Evolutionary conservation across 2,329 filamentous ascomycete species (phyloP).

Genomic region (Coniochaeta prunicola): DNA sequence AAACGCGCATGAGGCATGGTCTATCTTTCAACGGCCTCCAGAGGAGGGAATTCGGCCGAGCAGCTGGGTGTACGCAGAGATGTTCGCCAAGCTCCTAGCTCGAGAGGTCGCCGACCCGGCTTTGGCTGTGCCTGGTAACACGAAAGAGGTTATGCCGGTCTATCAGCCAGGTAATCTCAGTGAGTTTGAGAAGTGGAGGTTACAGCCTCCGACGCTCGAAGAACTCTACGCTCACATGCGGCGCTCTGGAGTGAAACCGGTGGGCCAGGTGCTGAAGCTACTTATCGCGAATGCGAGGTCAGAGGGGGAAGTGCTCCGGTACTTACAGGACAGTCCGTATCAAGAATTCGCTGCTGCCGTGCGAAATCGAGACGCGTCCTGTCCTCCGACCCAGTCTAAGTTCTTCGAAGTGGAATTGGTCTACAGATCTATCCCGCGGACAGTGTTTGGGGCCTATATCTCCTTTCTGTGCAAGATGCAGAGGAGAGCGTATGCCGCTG

Average conservation of each 20-base stretch:
- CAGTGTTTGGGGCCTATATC: constrained; percentile 44
- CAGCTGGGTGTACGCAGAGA: constrained; percentile 44
- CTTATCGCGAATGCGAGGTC: constrained; percentile 47
- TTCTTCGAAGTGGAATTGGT: constrained; percentile 14
- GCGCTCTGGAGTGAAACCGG: constrained; percentile 37
- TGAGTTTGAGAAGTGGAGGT: constrained; percentile 57
- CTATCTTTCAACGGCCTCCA: constrained; percentile 33
- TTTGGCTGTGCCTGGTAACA: constrained; percentile 49
- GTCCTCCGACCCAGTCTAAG: neutral
- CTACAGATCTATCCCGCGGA: constrained; percentile 19
- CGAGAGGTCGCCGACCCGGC: constrained; percentile 15
- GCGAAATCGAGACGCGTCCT: neutral
- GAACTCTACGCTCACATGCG: constrained; percentile 55
- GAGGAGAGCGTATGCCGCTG: constrained; percentile 13
- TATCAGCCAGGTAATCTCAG: constrained; percentile 48
- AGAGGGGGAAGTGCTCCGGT: constrained; percentile 37
- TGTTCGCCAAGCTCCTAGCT: constrained; percentile 51
- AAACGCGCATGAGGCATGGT: constrained; percentile 56
- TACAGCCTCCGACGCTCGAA: constrained; percentile 50
- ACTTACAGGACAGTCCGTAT: constrained; percentile 38
- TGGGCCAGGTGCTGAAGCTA: constrained; percentile 42
- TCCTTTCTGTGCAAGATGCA: constrained; percentile 37
- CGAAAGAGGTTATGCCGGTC: constrained; percentile 44
- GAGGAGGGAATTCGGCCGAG: constrained; percentile 25
- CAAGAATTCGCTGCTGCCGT: constrained; percentile 6